Evolutionary conservation across 148 eudicot species (phyloP).

Genomic region (Fagopyrum esculentum): DNA sequence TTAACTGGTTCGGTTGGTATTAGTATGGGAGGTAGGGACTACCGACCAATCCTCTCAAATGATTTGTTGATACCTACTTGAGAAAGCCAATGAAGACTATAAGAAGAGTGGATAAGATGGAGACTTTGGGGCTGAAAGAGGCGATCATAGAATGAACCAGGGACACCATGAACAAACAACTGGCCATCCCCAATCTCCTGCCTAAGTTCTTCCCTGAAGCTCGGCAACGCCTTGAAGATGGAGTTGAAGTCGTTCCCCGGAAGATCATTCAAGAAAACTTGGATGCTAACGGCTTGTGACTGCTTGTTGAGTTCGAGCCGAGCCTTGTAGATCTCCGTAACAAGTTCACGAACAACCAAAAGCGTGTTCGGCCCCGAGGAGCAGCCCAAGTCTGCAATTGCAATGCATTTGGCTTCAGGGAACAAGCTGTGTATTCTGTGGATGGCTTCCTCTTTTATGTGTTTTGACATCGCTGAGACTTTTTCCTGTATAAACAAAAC

Average conservation of each 20-base stretch:
- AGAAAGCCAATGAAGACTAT: not conserved
- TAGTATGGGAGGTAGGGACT: no score
- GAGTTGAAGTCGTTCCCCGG: not conserved
- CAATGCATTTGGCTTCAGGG: not conserved
- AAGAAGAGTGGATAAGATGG: not conserved
- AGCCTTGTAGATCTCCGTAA: not conserved
- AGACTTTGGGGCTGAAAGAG: not conserved
- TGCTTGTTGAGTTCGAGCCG: not conserved
- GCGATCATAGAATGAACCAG: not conserved
- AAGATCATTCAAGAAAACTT: not conserved
- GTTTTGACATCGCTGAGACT: not conserved
- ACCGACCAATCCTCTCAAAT: no score
- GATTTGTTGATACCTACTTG: not conserved
- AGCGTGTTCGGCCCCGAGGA: not conserved
- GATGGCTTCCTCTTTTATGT: not conserved
- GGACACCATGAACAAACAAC: not conserved
- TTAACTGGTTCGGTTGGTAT: no score
- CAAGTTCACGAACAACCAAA: not conserved
- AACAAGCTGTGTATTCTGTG: not conserved
- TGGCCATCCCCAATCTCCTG: not conserved
- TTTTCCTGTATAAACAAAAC: not conserved
- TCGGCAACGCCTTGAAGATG: not conserved
- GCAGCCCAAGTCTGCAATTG: not conserved
- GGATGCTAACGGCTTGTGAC: not conserved
- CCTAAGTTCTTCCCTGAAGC: not conserved